These are phyloP conservation scores for Adansonia grandidieri DNA, from an alignment of 441 rosid genomes.

Conservation along the genomic window DNA sequence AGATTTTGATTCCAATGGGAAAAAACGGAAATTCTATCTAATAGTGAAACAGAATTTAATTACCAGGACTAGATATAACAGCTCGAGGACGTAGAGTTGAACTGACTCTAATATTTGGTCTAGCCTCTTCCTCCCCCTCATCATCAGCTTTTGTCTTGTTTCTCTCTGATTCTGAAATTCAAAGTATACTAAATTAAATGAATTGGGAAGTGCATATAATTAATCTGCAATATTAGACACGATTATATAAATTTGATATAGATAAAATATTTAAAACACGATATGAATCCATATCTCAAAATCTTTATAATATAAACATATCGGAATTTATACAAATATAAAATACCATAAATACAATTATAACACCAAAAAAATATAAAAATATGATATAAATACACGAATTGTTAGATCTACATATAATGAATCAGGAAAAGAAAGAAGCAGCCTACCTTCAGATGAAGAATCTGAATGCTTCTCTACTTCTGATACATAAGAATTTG, in stretches of 20 bases:
- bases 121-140: conserved; percentile 42
- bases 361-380: no score
- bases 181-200: background rate
- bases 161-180: conserved; percentile 39
- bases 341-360: no score
- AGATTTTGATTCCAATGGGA: background rate
- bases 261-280: no score
- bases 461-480: conserved; percentile 32
- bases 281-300: no score
- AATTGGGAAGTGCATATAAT: background rate
- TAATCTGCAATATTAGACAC: no score
- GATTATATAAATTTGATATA: no score
- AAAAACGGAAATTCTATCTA: background rate
- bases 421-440: background rate
- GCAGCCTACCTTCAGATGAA: conserved; percentile 38
- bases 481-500: conserved; percentile 32
- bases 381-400: no score
- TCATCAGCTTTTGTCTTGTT: conserved; percentile 26
- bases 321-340: no score
- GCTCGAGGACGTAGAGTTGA: conserved; percentile 68
- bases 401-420: background rate
- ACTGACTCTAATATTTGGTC: conserved; percentile 52
- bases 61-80: conserved; percentile 71
- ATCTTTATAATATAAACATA: no score
- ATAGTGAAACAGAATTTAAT: background rate